These are phyloP conservation scores for Amylostereum areolatum DNA, from an alignment of 1,284 basidiomycete species.

Conservation along the genomic window DNA sequence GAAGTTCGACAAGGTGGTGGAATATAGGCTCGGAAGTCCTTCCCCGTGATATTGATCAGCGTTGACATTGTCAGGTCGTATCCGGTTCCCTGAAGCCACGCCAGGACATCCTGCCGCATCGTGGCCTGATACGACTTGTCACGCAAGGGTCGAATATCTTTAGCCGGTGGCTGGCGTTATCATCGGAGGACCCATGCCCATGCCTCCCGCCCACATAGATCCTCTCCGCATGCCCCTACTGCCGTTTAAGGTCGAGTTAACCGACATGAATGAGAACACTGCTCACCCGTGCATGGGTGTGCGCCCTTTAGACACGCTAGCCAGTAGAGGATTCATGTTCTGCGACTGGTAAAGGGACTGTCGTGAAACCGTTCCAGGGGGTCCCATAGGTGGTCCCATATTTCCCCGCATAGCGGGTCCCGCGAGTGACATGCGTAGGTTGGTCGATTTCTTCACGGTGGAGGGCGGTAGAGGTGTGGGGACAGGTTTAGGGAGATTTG, in stretches of 20 bases:
- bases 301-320: constrained; percentile 65
- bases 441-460: constrained; percentile 52
- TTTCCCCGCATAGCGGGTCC: constrained; percentile 58
- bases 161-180: constrained; percentile 39
- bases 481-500: constrained; percentile 5
- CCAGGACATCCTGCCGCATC: constrained; percentile 70
- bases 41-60: constrained; percentile 69
- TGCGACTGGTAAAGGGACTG: constrained; percentile 65
- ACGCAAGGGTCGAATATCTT: constrained; percentile 72
- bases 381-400: constrained; percentile 36
- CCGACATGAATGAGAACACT: background rate
- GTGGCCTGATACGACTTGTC: constrained; percentile 65
- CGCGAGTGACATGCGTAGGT: constrained; percentile 61
- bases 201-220: constrained; percentile 56
- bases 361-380: constrained; percentile 46
- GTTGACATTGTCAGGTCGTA: constrained; percentile 64
- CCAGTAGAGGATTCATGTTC: constrained; percentile 58
- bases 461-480: constrained; percentile 41
- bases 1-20: constrained; percentile 63
- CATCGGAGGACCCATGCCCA: constrained; percentile 37
- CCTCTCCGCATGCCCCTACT: constrained; percentile 57
- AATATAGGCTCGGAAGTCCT: constrained; percentile 82
- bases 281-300: constrained; percentile 72
- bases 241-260: background rate
- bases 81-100: constrained; percentile 57